phyloP scores from a whole-genome alignment of 441 rosid species.

The Pelargonium australe region DNA sequence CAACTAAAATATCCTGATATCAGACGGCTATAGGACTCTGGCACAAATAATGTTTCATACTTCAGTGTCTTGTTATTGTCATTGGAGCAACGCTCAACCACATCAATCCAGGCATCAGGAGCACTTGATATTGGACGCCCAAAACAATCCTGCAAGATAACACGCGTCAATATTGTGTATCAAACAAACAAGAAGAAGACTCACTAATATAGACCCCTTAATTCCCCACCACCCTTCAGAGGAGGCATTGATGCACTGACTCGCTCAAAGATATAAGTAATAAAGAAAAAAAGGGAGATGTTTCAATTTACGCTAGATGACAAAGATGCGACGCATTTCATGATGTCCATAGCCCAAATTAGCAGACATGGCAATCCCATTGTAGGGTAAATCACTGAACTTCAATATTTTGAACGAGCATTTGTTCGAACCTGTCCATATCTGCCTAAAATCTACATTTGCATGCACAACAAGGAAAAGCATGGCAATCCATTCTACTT shows the following conservation, averaged over 20 bases:
- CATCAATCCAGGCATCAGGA: constrained; percentile 83
- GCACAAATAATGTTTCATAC: constrained; percentile 29
- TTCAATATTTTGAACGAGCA: no score
- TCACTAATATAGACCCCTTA: not conserved
- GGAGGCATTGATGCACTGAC: no score
- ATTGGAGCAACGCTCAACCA: constrained; percentile 70
- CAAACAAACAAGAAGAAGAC: not conserved
- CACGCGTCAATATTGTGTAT: not conserved
- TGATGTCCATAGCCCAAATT: not conserved
- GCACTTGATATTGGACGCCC: constrained; percentile 81
- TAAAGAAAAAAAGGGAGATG: no score
- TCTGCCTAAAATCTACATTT: not conserved
- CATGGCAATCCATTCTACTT: not conserved
- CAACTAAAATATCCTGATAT: not conserved
- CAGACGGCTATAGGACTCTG: not conserved
- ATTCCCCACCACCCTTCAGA: not conserved
- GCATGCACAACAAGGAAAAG: not conserved
- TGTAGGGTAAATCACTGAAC: no score
- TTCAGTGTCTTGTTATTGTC: constrained; percentile 78
- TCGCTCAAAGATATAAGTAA: no score
- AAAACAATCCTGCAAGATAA: constrained; percentile 61
- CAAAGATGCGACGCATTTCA: not conserved
- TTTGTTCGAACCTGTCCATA: not conserved
- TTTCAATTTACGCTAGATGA: no score
- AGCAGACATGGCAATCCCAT: not conserved